phyloP scores from a whole-genome alignment of 805 yeast species.

The Clavispora fructus region DNA sequence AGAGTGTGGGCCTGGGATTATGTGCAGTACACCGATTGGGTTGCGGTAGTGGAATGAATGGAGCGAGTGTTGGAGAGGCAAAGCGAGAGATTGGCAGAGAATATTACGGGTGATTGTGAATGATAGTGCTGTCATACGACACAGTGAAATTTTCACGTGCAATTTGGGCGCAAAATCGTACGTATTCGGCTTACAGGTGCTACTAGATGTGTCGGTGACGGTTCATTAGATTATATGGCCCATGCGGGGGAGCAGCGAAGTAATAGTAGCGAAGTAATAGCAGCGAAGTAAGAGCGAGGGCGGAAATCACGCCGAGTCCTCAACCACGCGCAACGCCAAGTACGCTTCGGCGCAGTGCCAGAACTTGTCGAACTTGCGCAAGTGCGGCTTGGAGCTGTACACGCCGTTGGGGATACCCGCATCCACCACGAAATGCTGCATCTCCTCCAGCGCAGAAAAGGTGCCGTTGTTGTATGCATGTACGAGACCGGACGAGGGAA shows the following conservation, averaged over 20 bases:
- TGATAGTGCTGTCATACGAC: too few relatives aligned
- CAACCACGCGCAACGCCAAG: slow-evolving; percentile 3
- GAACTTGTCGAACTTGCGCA: slow-evolving; percentile 41
- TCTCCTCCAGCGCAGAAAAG: slow-evolving; percentile 33
- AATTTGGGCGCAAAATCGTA: too few relatives aligned
- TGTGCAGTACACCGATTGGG: not conserved
- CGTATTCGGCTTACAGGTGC: too few relatives aligned
- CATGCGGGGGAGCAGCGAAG: too few relatives aligned
- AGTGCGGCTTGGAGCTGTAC: slow-evolving; percentile 34
- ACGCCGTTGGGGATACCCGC: slow-evolving; percentile 63
- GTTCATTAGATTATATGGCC: too few relatives aligned
- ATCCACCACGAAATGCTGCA: slow-evolving; percentile 59
- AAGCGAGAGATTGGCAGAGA: too few relatives aligned
- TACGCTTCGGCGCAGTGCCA: slow-evolving; percentile 37
- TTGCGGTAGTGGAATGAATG: not conserved
- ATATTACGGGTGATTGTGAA: too few relatives aligned
- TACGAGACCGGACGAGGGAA: slow-evolving; percentile 61
- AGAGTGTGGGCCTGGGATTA: not conserved
- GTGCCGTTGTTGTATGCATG: slow-evolving; percentile 56
- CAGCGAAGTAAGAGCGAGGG: too few relatives aligned
- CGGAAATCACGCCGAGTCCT: not conserved
- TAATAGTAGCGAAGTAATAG: too few relatives aligned
- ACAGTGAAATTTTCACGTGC: too few relatives aligned
- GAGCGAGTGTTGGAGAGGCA: not conserved
- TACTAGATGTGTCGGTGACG: too few relatives aligned